phyloP scores from a whole-genome alignment of 257 asterid genomes.

The Parsonsia alboflavescens region DNA sequence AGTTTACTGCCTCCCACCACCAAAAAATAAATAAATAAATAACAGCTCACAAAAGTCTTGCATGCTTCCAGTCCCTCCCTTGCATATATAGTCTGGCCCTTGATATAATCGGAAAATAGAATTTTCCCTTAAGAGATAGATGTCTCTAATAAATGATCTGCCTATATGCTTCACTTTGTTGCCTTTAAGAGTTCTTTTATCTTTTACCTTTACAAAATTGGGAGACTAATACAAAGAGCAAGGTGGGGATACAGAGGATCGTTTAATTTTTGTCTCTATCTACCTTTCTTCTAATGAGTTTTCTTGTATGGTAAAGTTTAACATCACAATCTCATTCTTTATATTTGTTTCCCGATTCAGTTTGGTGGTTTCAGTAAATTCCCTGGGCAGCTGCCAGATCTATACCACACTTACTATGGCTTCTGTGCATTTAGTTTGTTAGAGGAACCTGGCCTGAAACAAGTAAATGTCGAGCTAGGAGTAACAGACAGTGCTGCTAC shows the following conservation, averaged over 20 bases:
- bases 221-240: background rate
- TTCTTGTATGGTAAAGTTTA: background rate
- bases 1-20: background rate
- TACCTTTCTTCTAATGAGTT: background rate
- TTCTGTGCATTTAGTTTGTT: constrained; percentile 79
- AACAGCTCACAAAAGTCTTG: background rate
- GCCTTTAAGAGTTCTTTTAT: background rate
- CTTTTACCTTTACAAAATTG: background rate
- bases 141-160: background rate
- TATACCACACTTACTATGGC: constrained; percentile 84
- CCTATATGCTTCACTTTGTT: background rate
- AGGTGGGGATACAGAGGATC: background rate
- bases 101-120: background rate
- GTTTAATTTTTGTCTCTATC: background rate
- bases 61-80: background rate
- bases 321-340: background rate
- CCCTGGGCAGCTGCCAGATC: constrained; percentile 71
- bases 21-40: background rate
- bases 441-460: constrained; percentile 57
- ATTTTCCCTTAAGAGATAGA: background rate
- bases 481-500: constrained; percentile 42
- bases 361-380: constrained; percentile 93
- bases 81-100: background rate
- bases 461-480: constrained; percentile 64
- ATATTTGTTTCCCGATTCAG: constrained; percentile 38